phyloP scores from a whole-genome alignment of 352 stramenopile species.

The Aphanomyces astaci region DNA sequence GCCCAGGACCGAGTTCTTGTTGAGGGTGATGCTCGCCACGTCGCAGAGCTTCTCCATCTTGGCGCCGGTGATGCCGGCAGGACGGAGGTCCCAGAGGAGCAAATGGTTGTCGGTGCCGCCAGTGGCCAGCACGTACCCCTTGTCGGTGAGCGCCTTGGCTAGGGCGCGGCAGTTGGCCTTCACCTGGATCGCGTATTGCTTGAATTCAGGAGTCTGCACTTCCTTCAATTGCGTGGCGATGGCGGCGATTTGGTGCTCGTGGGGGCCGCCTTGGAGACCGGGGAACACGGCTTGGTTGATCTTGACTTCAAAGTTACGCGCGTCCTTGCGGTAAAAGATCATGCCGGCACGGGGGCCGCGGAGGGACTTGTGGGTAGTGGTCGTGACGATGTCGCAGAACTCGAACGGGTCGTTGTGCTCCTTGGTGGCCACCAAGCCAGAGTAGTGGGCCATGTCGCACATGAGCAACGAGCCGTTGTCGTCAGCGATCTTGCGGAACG shows the following conservation, averaged over 20 bases:
- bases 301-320: slow-evolving; percentile 85
- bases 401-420: slow-evolving; percentile 95
- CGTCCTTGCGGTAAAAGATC: slow-evolving; percentile 98
- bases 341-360: slow-evolving; percentile 95
- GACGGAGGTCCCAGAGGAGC: slow-evolving; percentile 96
- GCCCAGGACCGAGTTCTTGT: slow-evolving; percentile 98
- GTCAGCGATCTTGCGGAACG: slow-evolving; percentile 97
- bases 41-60: slow-evolving; percentile 99
- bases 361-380: slow-evolving; percentile 99
- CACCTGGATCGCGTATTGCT: slow-evolving; percentile 91
- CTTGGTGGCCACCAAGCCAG: slow-evolving; percentile 93
- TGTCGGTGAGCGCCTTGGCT: slow-evolving; percentile 83
- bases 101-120: slow-evolving; percentile 99
- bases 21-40: slow-evolving; percentile 95
- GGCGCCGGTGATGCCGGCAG: slow-evolving; percentile 91
- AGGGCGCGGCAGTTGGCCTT: slow-evolving; percentile 94
- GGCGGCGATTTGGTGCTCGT: slow-evolving; percentile 98
- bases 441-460: slow-evolving; percentile 99
- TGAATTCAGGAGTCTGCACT: slow-evolving; percentile 94
- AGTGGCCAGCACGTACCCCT: slow-evolving; percentile 95
- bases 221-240: slow-evolving; percentile 98
- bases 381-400: slow-evolving; percentile 98
- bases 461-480: slow-evolving; percentile 96
- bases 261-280: slow-evolving; percentile 94
- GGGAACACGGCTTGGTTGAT: slow-evolving; percentile 99